Base-by-base conservation (phyloP, 2,329 filamentous ascomycete species). In the Chaetomium sp. region DNA sequence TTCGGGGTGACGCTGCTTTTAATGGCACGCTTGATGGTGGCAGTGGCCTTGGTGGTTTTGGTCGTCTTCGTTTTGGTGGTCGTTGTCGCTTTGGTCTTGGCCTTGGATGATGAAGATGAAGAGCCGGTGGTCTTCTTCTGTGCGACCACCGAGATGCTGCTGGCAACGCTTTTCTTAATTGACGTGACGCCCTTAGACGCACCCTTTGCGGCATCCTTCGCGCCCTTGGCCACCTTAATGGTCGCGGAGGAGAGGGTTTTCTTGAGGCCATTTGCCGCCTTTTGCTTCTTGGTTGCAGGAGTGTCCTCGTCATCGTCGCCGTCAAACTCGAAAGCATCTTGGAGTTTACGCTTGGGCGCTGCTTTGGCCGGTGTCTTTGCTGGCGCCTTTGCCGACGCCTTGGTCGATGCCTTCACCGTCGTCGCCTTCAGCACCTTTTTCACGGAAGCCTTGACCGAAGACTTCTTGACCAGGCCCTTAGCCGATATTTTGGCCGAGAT, bases 271-370 rank as follows among this genome's bases (percentile, higher is more conserved):
- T 65, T 68, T 0, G 72, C 61, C 9, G 67, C 63, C 60, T 71
- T 82, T 34, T 71, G 71, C 66, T 77, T 80, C 67, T 74, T 78
- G 19, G 67, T 60, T 36, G 64, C 61, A 54, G 58, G 63, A 51
- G 51, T 59, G 19, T 64, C 65, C 7, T 64, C 58, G 51, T 57
- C 61, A n/a, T 65, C 65, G 0, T 65, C 70, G 10, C 67, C 65
- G 6, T 73, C 76, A 4, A 74, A 74, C 0, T 72, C 76, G 4
- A 79, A 67, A 6, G 79, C 65, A 48, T 81, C 79, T 66, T 78
- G 76, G 2, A 81, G 66, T 71, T 84, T 84, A 57, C 80, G 72
- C 71, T 84, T 84, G 48, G 76, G 73, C 4, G 74, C 72, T 2
- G 42, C 19, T 10, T 55, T 55, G 32, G 45, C 11, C 9, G 44